Base-by-base conservation (phyloP, 2,329 filamentous ascomycete genomes). In the Graphium sp. region DNA sequence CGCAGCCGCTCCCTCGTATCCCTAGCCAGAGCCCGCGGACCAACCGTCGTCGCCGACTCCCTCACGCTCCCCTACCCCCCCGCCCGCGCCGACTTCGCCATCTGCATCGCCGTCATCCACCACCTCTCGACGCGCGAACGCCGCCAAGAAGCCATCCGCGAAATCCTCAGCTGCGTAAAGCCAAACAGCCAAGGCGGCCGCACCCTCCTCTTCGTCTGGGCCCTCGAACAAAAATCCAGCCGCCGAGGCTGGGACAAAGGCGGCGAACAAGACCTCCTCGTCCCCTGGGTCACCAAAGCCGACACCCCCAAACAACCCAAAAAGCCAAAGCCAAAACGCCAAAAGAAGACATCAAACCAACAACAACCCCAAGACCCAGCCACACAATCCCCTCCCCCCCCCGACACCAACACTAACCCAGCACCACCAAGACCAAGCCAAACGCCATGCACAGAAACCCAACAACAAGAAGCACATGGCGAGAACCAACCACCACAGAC, bases 31-130 rank as follows among this genome's bases (percentile, higher is more conserved):
- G 35, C 38, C 15, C 67, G 67, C 6, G 75, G 80, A 40, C 66
- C 76, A 35, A 70, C 76, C 12, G 50, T 83, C 18, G 73, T 93
- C 22, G 85, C 85, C 20, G 87, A 95, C 49, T 77, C 74, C 28
- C 63, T 95, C 7, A 62, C 63, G n/a, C 64, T 94, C 13, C 89
- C 89, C 4, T 87, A 93, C 49, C 78, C 70, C 23, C 33, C 41
- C 6, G 42, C 40, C 34, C 47, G 38, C 36, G 58, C 42, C 46
- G 87, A 95, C 52, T 95, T 95, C 48, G 84, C 72, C 32, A 89
- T 95, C 39, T 89, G 78, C 43, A 85, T 98, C 43, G 89, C 89
- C 26, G 89, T 95, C 8, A 62, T 95, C 18, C 89, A 95, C 55
- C 89, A 98, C 55, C 60, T 95, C 29, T 91, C 83, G 10, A 93